Conservation (phyloP, 306 rosid genomes). For the Ziziphus jujuba region DNA sequence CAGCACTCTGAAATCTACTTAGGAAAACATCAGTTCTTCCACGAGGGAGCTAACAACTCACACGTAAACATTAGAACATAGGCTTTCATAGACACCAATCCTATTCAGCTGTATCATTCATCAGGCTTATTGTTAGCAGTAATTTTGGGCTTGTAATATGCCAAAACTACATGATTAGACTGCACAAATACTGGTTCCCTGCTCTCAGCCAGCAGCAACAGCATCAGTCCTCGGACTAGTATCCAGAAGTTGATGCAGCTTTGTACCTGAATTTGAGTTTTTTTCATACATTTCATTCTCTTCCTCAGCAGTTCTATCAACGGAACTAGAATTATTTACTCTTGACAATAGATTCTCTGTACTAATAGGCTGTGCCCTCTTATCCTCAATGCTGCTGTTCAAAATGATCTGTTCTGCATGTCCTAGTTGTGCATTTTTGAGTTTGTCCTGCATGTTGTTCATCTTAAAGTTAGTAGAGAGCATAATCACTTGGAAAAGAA, state of each 20-base stretch:
- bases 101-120: constrained; percentile 41
- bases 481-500: background rate
- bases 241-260: constrained; percentile 87
- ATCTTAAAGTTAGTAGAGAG: constrained; percentile 18
- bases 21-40: constrained; percentile 24
- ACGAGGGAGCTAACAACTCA: constrained; percentile 29
- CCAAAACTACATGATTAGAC: constrained; percentile 81
- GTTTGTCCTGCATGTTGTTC: constrained; percentile 59
- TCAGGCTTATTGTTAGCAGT: constrained; percentile 65
- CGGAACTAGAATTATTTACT: constrained; percentile 60
- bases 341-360: constrained; percentile 74
- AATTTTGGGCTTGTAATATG: constrained; percentile 90
- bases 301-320: constrained; percentile 53
- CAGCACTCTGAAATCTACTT: constrained; percentile 39
- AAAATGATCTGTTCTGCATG: constrained; percentile 47
- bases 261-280: constrained; percentile 60
- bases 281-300: constrained; percentile 63
- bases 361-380: constrained; percentile 55
- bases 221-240: constrained; percentile 81
- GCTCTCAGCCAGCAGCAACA: constrained; percentile 74
- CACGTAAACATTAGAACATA: constrained; percentile 47
- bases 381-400: constrained; percentile 47
- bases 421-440: constrained; percentile 55
- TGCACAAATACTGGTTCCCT: constrained; percentile 25
- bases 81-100: constrained; percentile 37